Conservation (phyloP, 2,329 filamentous ascomycete species). For the Neonectria ditissima region DNA sequence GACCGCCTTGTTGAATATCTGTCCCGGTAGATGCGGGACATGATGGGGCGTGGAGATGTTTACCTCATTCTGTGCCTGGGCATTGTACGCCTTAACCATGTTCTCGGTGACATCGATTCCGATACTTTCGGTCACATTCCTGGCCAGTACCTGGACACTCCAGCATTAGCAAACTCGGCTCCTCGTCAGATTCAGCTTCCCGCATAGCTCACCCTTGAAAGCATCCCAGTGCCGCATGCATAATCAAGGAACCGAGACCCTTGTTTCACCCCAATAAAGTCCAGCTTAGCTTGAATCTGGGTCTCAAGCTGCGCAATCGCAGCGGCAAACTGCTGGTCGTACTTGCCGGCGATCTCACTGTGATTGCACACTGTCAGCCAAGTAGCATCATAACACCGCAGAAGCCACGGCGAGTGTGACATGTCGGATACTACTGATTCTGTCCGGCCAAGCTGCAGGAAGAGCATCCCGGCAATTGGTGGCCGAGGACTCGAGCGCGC, state of each 20-base stretch:
- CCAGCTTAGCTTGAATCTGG: conserved; percentile 63
- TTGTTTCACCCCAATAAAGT: conserved; percentile 69
- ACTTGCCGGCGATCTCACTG: conserved; percentile 48
- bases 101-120: conserved; percentile 78
- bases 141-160: conserved; percentile 36
- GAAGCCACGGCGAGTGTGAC: conserved; percentile 22
- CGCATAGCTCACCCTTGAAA: conserved; percentile 67
- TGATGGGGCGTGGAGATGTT: conserved; percentile 26
- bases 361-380: conserved; percentile 33
- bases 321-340: conserved; percentile 66
- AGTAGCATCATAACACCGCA: conserved; percentile 14
- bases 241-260: conserved; percentile 75
- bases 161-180: conserved; percentile 14
- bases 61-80: conserved; percentile 66
- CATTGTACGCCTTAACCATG: conserved; percentile 78
- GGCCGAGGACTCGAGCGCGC: conserved; percentile 18
- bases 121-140: conserved; percentile 63
- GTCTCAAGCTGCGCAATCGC: conserved; percentile 65
- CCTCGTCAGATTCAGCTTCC: not conserved
- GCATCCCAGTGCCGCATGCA: conserved; percentile 77
- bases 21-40: not conserved
- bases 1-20: not conserved
- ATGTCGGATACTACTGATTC: conserved; percentile 20
- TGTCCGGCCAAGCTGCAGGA: conserved; percentile 2
- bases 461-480: not conserved